These are phyloP conservation scores for Cryphonectria carpinicola DNA, from an alignment of 2,329 filamentous ascomycete genomes.

Conservation along the genomic window DNA sequence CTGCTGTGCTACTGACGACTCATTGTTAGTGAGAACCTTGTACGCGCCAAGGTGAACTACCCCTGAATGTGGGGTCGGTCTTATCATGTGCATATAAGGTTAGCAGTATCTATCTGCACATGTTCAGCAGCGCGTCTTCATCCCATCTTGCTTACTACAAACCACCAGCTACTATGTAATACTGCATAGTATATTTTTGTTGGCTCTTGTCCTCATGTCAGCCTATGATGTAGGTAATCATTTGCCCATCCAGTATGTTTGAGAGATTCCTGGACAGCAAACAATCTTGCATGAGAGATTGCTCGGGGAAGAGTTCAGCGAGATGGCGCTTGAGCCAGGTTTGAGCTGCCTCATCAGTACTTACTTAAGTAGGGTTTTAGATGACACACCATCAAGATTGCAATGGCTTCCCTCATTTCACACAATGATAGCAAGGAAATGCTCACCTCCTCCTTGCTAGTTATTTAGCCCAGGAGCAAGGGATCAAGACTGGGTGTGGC, in stretches of 20 bases:
- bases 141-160: not conserved
- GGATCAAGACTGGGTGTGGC: not conserved
- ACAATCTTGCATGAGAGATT: not conserved
- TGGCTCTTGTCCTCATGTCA: not conserved
- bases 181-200: not conserved
- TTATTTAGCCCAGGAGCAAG: not conserved
- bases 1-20: not conserved
- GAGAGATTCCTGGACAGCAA: not conserved
- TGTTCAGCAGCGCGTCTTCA: not conserved
- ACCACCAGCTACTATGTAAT: not conserved
- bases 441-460: constrained; percentile 3
- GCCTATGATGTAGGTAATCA: not conserved
- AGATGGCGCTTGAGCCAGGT: not conserved
- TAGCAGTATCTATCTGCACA: not conserved
- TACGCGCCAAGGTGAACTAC: not conserved
- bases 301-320: not conserved
- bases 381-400: constrained; percentile 13
- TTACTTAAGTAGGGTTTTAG: not conserved
- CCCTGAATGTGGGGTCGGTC: constrained; percentile 13
- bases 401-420: constrained; percentile 5
- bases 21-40: constrained; percentile 3
- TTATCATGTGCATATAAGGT: constrained; percentile 7
- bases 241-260: not conserved
- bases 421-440: not conserved
- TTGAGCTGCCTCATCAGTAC: no score